phyloP scores from a whole-genome alignment of 2,329 filamentous ascomycete species.

The Stagonosporopsis chrysanthemi region DNA sequence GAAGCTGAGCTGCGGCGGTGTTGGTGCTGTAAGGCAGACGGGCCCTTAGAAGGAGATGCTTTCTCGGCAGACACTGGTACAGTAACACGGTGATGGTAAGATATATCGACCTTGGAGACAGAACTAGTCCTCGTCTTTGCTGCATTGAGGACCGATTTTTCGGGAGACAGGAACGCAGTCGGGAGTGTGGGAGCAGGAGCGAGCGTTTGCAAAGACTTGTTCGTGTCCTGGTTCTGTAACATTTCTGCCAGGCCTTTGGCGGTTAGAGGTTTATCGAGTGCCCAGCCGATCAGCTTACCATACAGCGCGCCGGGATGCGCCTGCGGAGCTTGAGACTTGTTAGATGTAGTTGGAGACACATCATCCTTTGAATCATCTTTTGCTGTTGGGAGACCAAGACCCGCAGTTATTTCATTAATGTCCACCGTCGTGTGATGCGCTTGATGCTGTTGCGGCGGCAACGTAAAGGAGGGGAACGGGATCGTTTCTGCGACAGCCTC shows the following conservation, averaged over 20 bases:
- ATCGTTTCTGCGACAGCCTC: not conserved
- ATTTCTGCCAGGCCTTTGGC: slow-evolving; percentile 29
- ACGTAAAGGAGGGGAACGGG: not conserved
- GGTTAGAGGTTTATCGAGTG: slow-evolving; percentile 32
- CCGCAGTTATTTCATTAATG: slow-evolving; percentile 27
- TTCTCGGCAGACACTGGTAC: not conserved
- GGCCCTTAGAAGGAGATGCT: not conserved
- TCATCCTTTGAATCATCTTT: not conserved
- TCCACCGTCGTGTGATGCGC: slow-evolving; percentile 15
- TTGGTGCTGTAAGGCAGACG: not conserved
- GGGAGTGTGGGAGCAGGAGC: not conserved
- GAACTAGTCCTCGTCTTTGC: not conserved
- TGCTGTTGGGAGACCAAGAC: slow-evolving; percentile 24
- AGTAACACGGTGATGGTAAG: not conserved
- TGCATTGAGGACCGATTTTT: not conserved
- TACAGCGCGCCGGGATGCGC: slow-evolving; percentile 12
- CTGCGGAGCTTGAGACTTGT: slow-evolving; percentile 9
- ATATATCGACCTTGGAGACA: not conserved
- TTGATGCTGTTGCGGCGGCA: not conserved
- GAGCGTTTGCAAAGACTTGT: not conserved
- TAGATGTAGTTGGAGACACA: slow-evolving; percentile 3
- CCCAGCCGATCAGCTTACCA: slow-evolving; percentile 33
- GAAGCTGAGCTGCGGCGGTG: slow-evolving; percentile 13
- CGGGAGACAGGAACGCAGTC: not conserved
- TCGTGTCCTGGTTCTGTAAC: slow-evolving; percentile 11